phyloP scores from a whole-genome alignment of 192 early-diverging fungal species.

The Chytriomyces confervae region DNA sequence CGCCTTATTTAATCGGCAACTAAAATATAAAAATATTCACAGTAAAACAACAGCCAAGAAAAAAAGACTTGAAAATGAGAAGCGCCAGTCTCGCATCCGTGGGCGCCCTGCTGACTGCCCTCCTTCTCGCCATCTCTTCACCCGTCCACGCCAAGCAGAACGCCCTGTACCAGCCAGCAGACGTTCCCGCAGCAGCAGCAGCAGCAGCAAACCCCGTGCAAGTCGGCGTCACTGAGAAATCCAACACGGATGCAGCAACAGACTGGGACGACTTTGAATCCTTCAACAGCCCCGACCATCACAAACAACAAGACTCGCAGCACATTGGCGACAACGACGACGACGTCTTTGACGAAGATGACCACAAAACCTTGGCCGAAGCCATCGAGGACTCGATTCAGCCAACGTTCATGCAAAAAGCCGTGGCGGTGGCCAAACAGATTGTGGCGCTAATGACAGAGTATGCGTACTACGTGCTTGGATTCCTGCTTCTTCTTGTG shows the following conservation, averaged over 20 bases:
- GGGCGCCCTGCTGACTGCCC: background rate
- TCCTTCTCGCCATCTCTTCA: background rate
- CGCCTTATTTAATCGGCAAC: background rate
- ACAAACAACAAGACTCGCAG: background rate
- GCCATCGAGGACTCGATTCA: background rate
- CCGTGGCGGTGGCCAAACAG: background rate
- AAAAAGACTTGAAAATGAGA: background rate
- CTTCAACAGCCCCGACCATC: background rate
- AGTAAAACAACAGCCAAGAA: background rate
- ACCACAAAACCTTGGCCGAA: background rate
- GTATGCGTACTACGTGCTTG: background rate
- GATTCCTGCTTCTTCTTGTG: background rate
- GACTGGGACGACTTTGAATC: slow-evolving; percentile 1
- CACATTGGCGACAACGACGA: background rate
- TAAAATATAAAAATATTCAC: too few relatives aligned
- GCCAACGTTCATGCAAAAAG: background rate
- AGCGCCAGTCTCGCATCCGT: background rate
- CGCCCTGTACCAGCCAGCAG: background rate
- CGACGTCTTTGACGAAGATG: slow-evolving; percentile 13
- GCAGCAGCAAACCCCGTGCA: background rate
- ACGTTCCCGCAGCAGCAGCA: background rate
- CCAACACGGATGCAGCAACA: background rate
- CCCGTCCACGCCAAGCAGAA: background rate
- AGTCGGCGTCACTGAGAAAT: background rate
- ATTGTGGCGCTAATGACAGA: background rate